Base-by-base conservation (phyloP, 345 rosid species). In the Populus nigra region DNA sequence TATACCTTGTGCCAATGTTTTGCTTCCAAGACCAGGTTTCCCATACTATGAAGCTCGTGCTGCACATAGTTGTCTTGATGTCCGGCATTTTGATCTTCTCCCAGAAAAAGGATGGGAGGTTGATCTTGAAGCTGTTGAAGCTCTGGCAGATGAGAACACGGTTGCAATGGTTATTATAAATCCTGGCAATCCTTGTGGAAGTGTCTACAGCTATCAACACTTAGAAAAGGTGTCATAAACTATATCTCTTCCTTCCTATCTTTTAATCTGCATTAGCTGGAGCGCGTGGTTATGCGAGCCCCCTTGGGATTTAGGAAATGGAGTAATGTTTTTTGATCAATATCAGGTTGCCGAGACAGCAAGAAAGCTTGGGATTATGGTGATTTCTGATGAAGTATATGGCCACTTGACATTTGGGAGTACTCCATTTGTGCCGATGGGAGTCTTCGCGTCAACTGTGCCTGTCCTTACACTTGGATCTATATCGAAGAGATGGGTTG, bases 71-170 rank as follows among this genome's bases (percentile, higher is more conserved):
- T 70, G 78, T 38, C 81, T 89, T 11, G 84, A 90, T 82, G 69
- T 83, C 70, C 91, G 91, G 27, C 76, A 84, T 77, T 88, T 85
- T 33, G 91, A 91, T 83, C 92, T 88, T 78, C 86, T 90, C 67
- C 92, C 92, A 0, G 83, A 86, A 3, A 83, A 71, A 69, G 85
- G 88, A 33, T 90, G 93, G 93, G 96, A 88, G 75, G 88, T 88
- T 33, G 90, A 88, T 82, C 86, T 91, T 29, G 77, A 84, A 41
- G 87, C 84, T 33, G 50, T 90, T 10, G 89, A 90, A 75, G 84
- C 86, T 45, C 70, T 84, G 36, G 90, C 90, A 38, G 96, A 91
- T 65, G 90, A 86, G 18, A 91, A 89, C 61, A 91, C 91, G 15
- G 84, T 79, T 16, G 92, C 92, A 0, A 80, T 89, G 38, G 91